Evolutionary conservation across 2,329 filamentous ascomycete genomes (phyloP), one percentile per base, ranked within the genome.

Genomic region (Pseudogymnoascus sp.): DNA sequence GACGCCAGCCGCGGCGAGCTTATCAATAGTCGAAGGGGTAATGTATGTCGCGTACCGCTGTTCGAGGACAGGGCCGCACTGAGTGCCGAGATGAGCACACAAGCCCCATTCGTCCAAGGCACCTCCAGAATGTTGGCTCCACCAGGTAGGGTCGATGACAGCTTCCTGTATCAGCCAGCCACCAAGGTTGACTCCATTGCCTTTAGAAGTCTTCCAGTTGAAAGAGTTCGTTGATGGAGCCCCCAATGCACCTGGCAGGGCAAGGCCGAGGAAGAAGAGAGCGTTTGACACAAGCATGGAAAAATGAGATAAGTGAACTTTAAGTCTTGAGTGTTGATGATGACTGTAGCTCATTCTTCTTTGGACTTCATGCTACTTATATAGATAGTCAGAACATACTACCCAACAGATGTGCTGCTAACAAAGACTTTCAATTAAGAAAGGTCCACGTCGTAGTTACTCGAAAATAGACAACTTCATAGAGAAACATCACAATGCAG

Each of bases 61-160:
- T 43, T 75, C 72, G 2, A 74, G 65, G 1, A 73, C 69, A 14
- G 68, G 66, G 1, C 70, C 67, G 59, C 73, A 75, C 56, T 69
- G 62, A 6, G 65, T 28, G 8, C 74, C 72, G 1, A 76, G 68
- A 16, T 68, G 64, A n/a, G 63, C 61, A 64, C 74, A 77, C 23
- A 72, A 69, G 11, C 62, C 70, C 74, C 74, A 76, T 66, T 77
- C 74, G 59, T 76, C 75, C 12, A 68, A 60, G 49, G 38, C 56
- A 6, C 18, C 46, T 12, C 14, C 40, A 25, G 60, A 63, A 12
- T 25, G 8, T n/a, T n/a, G 4, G 91, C 65, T 65, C 69, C 70
- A 75, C 66, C 67, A 75, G 16, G 61, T 62, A 2, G 72, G 67
- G 56, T 75, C 72, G 21, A 71, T 68, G 7, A 46, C 62, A 2